Percentiles rank a stretch among this genome's conserved stretches.
Evolutionary conservation across 2,329 filamentous ascomycete species (phyloP).

Genomic region (Aspergillus fischeri): DNA sequence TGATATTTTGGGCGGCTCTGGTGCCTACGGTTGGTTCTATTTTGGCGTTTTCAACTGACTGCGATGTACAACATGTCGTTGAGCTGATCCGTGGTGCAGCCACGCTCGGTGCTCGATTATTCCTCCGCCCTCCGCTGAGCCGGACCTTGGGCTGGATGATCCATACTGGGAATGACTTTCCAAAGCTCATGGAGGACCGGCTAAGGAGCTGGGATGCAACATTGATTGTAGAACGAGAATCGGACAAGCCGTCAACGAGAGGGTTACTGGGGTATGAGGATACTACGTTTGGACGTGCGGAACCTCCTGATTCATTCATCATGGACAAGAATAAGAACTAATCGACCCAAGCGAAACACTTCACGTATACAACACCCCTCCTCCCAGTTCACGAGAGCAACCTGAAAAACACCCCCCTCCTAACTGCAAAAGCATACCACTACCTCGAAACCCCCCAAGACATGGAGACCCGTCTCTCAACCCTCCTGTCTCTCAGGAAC

Average conservation of each 20-base stretch:
- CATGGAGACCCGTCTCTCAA: conserved; percentile 6
- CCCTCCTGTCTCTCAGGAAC: conserved; percentile 15
- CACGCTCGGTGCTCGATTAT: conserved; percentile 25
- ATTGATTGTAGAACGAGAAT: conserved; percentile 9
- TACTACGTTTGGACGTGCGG: conserved; percentile 26
- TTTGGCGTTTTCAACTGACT: background rate
- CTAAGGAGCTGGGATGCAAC: conserved; percentile 16
- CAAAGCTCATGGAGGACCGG: conserved; percentile 3
- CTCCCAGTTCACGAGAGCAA: conserved; percentile 10
- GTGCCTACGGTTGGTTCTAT: conserved; percentile 22
- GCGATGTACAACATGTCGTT: background rate
- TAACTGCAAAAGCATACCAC: conserved; percentile 14
- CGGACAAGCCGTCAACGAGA: conserved; percentile 15
- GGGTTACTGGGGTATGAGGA: conserved; percentile 26
- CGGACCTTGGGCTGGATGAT: conserved; percentile 20
- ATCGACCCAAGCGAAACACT: conserved; percentile 14
- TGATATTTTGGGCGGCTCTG: conserved; percentile 31
- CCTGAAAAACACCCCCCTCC: conserved; percentile 4
- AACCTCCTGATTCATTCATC: too few species aligned
- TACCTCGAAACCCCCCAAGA: conserved; percentile 16
- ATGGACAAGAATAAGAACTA: background rate
- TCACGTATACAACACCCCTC: conserved; percentile 19
- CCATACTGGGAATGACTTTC: conserved; percentile 23
- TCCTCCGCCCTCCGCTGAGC: conserved; percentile 14
- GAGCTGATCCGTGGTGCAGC: conserved; percentile 8